Evolutionary conservation across 2,329 filamentous ascomycete genomes (phyloP).

Genomic region (Hymenoscyphus fructigenus): DNA sequence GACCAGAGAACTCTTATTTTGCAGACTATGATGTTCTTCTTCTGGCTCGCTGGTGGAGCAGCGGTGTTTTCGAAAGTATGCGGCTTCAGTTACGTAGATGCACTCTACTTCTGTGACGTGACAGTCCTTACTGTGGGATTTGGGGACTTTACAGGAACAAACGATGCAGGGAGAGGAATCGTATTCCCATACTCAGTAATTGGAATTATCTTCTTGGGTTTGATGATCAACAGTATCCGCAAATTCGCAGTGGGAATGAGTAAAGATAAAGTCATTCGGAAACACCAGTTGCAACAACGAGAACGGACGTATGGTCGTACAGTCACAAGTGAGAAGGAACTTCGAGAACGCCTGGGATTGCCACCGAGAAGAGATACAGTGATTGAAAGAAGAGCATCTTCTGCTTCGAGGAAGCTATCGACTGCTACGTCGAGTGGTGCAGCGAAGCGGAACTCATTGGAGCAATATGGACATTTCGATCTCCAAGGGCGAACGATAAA

Average conservation of each 20-base stretch:
- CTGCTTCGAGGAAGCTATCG: slow-evolving; percentile 17
- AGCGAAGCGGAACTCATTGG: slow-evolving; percentile 31
- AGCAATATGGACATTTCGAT: slow-evolving; percentile 39
- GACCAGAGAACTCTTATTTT: slow-evolving; percentile 68
- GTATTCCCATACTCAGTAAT: slow-evolving; percentile 67
- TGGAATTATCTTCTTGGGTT: slow-evolving; percentile 67
- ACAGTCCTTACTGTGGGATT: slow-evolving; percentile 62
- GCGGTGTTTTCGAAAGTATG: slow-evolving; percentile 60
- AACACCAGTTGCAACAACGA: slow-evolving; percentile 55
- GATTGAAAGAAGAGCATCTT: slow-evolving; percentile 10
- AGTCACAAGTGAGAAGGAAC: slow-evolving; percentile 51
- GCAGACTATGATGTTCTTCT: slow-evolving; percentile 68
- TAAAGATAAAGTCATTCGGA: slow-evolving; percentile 60
- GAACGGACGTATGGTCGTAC: slow-evolving; percentile 53
- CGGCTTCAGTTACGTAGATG: slow-evolving; percentile 58
- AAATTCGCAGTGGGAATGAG: slow-evolving; percentile 60
- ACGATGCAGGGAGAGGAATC: slow-evolving; percentile 54
- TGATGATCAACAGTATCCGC: slow-evolving; percentile 65
- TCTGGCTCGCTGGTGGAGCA: slow-evolving; percentile 66
- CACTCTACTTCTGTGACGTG: slow-evolving; percentile 60
- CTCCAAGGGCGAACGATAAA: slow-evolving; percentile 38
- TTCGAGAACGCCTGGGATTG: slow-evolving; percentile 41
- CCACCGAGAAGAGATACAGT: slow-evolving; percentile 31
- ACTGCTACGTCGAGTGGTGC: slow-evolving; percentile 15
- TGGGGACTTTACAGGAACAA: slow-evolving; percentile 58